These are phyloP conservation scores for Clausena lansium DNA, from an alignment of 345 rosid species.

Conservation along the genomic window DNA sequence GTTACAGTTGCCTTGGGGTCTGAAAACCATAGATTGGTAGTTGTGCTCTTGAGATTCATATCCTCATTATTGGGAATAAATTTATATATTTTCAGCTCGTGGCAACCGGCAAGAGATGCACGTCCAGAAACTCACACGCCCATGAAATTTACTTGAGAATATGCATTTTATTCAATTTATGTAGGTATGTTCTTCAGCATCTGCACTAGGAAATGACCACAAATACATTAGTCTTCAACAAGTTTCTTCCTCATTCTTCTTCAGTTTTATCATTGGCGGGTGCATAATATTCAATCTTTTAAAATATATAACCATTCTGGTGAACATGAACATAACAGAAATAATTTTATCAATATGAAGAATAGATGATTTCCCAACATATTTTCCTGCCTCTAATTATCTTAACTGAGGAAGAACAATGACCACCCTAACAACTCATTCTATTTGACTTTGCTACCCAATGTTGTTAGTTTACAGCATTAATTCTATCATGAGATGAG, in stretches of 20 bases:
- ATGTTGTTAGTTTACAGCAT: neutral
- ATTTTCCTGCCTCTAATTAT: neutral
- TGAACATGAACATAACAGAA: neutral
- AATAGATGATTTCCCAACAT: neutral
- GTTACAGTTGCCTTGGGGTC: neutral
- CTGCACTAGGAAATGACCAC: neutral
- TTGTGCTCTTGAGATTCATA: too few relatives aligned
- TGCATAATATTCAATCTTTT: neutral
- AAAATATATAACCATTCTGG: neutral
- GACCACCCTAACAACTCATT: neutral
- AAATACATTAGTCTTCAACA: neutral
- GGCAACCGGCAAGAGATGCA: neutral
- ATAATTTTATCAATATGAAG: neutral
- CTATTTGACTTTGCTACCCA: neutral
- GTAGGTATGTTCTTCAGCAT: neutral
- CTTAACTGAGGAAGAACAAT: neutral
- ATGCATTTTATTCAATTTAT: neutral
- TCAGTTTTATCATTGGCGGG: neutral
- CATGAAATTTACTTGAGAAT: neutral
- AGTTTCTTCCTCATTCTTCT: neutral
- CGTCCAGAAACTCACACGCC: neutral
- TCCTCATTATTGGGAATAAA: too few relatives aligned
- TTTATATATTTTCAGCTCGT: too few relatives aligned
- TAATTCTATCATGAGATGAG: neutral
- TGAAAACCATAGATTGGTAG: neutral